A percentile compares a stretch with the other conserved stretches of the same genome.
These are phyloP conservation scores for Amanita thiersii DNA, from an alignment of 768 basidiomycete species.

Conservation along the genomic window DNA sequence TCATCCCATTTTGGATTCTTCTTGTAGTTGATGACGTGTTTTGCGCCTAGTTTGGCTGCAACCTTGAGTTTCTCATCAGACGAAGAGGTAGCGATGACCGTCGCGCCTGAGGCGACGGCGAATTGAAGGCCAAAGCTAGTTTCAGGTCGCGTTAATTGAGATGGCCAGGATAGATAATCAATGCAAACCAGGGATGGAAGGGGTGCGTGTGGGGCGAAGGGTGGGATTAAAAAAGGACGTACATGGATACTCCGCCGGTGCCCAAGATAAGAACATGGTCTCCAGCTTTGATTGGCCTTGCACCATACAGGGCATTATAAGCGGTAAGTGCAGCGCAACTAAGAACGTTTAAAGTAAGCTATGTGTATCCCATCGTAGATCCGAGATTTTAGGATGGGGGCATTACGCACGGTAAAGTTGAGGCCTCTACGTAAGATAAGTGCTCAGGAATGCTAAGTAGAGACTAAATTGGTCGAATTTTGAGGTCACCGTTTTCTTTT, in stretches of 20 bases:
- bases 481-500: too few species aligned
- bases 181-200: too few species aligned
- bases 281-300: conserved; percentile 44
- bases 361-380: neutral
- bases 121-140: conserved; percentile 51
- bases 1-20: conserved; percentile 50
- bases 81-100: conserved; percentile 60
- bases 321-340: conserved; percentile 59
- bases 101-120: conserved; percentile 54
- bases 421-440: conserved; percentile 55
- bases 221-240: conserved; percentile 8
- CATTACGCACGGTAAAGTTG: conserved; percentile 52
- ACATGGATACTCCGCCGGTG: conserved; percentile 52
- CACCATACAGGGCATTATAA: conserved; percentile 49
- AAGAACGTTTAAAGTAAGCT: neutral
- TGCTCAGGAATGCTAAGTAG: conserved; percentile 47
- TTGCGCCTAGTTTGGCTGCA: conserved; percentile 42
- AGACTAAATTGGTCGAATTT: conserved; percentile 21
- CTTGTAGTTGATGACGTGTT: conserved; percentile 56
- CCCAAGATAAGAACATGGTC: conserved; percentile 50
- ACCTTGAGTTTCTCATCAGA: conserved; percentile 54
- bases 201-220: conserved; percentile 9
- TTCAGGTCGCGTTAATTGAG: too few species aligned
- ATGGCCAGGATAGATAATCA: too few species aligned
- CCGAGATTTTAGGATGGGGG: neutral